These are phyloP conservation scores for Jatropha multifida DNA, from an alignment of 441 rosid genomes.

Conservation along the genomic window DNA sequence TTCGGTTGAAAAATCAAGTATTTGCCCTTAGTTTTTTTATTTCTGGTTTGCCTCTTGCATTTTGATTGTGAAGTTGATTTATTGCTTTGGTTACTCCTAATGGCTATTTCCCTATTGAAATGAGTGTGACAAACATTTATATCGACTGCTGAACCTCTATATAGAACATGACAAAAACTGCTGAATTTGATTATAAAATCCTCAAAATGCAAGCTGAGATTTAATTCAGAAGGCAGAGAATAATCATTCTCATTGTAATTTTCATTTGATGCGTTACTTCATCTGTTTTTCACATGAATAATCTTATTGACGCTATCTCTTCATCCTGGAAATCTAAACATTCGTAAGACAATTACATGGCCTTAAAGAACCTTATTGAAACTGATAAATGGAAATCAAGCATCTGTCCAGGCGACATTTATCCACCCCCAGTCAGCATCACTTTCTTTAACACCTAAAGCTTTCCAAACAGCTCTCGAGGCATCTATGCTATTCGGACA, in stretches of 20 bases:
- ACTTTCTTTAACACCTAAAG: constrained; percentile 16
- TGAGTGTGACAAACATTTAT: background rate
- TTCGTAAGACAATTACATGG: background rate
- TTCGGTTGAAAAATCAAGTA: background rate
- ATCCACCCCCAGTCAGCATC: constrained; percentile 15
- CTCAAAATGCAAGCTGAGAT: background rate
- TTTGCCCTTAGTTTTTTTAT: background rate
- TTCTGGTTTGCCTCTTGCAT: background rate
- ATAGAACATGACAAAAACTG: background rate
- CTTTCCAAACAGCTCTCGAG: constrained; percentile 28
- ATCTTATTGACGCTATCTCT: background rate
- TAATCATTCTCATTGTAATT: background rate
- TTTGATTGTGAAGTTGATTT: background rate
- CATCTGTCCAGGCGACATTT: constrained; percentile 22
- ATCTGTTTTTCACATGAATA: background rate
- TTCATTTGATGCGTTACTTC: background rate
- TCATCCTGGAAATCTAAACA: background rate
- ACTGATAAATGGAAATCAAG: background rate
- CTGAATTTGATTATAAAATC: too few relatives aligned
- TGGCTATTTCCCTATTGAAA: background rate
- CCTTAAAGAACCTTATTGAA: background rate
- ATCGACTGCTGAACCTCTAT: background rate
- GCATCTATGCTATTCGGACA: constrained; percentile 22
- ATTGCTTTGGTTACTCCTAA: background rate
- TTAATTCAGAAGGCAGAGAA: background rate